Evolutionary conservation across 108 stramenopile species (phyloP), one percentile per base, ranked within the genome.

Genomic region (Fragilaria radians): DNA sequence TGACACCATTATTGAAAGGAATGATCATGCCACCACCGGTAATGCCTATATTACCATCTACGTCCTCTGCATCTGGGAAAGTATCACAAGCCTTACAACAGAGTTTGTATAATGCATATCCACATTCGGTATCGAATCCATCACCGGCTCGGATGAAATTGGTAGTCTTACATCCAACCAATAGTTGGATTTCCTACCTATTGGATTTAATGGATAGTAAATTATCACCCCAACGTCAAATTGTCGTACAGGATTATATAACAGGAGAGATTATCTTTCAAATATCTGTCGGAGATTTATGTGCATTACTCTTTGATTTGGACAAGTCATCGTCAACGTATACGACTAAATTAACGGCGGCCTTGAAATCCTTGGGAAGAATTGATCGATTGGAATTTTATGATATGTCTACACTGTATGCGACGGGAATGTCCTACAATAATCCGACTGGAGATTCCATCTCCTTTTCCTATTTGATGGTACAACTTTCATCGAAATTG

Each of bases 331-430:
- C n/a, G 14, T 19, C 31, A 32, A n/a, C 33, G 4, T n/a, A 32
- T 32, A 32, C n/a, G 5, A 48, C 30, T 31, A 68, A 66, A 50
- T 52, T 59, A 29, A 52, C 54, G 1, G 30, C 33, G n/a, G 57
- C 52, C 17, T 28, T 67, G 33, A 66, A 69, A n/a, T 29, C 62
- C 24, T 49, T 78, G 25, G 77, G 77, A 49, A 17, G 53, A 5
- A 49, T 78, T 0, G 34, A 55, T 24, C 49, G 49, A 2, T 17
- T 81, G 21, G 58, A 66, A 5, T 81, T 81, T 49, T 54, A 62
- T 18, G 80, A 81, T 64, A 67, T 68, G 22, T 62, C 71, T 0
- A 65, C 75, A 23, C 52, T 76, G 24, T 70, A 69, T 56, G 71
- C 66, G 63, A 66, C 52, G 28, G 79, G 79, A n/a, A 52, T 72